A percentile compares a stretch with the other conserved stretches of the same genome.
phyloP scores from a whole-genome alignment of 352 stramenopile species.

The Blastocystis sp. region DNA sequence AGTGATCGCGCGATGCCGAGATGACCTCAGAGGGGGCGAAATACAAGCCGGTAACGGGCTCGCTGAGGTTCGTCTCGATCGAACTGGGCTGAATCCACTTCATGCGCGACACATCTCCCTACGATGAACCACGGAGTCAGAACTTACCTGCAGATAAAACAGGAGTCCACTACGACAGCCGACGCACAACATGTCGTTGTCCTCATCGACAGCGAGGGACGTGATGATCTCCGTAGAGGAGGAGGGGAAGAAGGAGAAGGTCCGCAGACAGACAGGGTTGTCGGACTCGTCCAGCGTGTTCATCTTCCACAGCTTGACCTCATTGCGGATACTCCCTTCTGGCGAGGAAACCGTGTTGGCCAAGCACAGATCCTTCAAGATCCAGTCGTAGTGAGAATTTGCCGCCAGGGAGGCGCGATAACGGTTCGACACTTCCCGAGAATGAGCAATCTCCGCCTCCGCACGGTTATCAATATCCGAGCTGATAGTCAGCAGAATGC shows the following conservation, averaged over 20 bases:
- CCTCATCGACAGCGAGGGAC: conserved; percentile 5
- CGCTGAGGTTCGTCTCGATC: background rate
- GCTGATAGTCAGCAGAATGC: conserved; percentile 17
- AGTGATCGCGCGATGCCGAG: background rate
- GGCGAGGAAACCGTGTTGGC: background rate
- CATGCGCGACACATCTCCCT: background rate
- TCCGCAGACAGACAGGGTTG: background rate
- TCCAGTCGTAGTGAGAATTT: conserved; percentile 14
- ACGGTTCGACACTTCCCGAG: background rate
- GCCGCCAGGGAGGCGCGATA: background rate
- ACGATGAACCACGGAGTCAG: background rate
- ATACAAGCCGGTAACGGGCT: background rate
- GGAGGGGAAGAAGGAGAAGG: background rate
- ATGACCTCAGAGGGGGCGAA: background rate
- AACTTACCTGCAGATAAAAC: conserved; percentile 3
- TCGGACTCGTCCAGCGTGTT: background rate
- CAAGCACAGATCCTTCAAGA: conserved; percentile 31
- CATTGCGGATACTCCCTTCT: background rate
- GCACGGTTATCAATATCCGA: conserved; percentile 6
- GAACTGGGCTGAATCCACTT: background rate
- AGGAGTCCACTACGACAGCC: conserved; percentile 22
- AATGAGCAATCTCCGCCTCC: conserved; percentile 2
- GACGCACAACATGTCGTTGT: conserved; percentile 29
- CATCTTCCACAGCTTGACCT: conserved; percentile 49
- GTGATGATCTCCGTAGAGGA: conserved; percentile 1